Percentiles rank a stretch among this genome's conserved stretches.
These are phyloP conservation scores for Spinacia oleracea DNA, from an alignment of 179 eudicot species.

Conservation along the genomic window DNA sequence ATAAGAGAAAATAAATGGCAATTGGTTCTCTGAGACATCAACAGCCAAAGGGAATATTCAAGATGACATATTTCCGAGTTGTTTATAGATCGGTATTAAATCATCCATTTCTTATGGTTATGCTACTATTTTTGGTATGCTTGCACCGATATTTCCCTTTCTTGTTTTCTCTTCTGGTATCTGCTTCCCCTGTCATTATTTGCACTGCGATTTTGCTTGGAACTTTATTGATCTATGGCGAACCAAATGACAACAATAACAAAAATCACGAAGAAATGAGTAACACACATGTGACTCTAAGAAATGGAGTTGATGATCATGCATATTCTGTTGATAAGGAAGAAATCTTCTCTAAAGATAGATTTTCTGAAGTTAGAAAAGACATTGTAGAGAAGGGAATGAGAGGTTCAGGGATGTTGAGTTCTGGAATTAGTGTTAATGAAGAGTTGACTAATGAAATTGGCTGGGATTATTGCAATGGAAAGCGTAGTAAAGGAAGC, in stretches of 20 bases:
- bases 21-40: slow-evolving; percentile 38
- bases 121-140: slow-evolving; percentile 45
- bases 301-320: slow-evolving; percentile 26
- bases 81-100: slow-evolving; percentile 44
- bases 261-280: slow-evolving; percentile 36
- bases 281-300: slow-evolving; percentile 32
- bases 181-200: slow-evolving; percentile 71
- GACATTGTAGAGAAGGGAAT: slow-evolving; percentile 36
- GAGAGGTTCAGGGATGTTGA: slow-evolving; percentile 22
- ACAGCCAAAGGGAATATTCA: slow-evolving; percentile 31
- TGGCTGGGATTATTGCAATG: not conserved
- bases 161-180: slow-evolving; percentile 59
- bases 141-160: slow-evolving; percentile 64
- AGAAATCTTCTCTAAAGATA: slow-evolving; percentile 38
- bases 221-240: slow-evolving; percentile 59
- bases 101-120: slow-evolving; percentile 63
- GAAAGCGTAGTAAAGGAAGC: not conserved
- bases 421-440: not conserved
- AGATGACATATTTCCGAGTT: slow-evolving; percentile 37
- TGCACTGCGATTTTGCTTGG: slow-evolving; percentile 77
- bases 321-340: slow-evolving; percentile 40
- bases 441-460: not conserved
- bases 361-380: slow-evolving; percentile 34
- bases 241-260: slow-evolving; percentile 45
- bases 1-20: slow-evolving; percentile 35